Evolutionary conservation across 768 basidiomycete species (phyloP), one percentile per base, ranked within the genome.

Genomic region (Aureoboletus auriporus): DNA sequence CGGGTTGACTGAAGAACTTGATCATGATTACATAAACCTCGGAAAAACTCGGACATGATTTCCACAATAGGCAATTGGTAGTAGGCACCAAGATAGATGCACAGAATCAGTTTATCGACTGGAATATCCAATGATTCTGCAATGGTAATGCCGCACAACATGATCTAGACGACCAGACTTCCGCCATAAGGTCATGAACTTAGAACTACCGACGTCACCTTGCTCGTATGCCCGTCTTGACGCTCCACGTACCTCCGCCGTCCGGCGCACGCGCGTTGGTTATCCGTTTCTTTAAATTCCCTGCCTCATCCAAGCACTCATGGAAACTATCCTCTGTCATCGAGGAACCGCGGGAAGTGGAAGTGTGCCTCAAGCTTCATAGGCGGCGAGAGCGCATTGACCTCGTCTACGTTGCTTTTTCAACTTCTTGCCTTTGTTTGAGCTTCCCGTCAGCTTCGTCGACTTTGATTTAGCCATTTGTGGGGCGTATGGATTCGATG

Each of bases 171-270:
- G n/a, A n/a, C n/a, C n/a, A n/a, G n/a, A n/a, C n/a, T n/a, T n/a
- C n/a, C n/a, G n/a, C n/a, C n/a, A n/a, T n/a, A n/a, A n/a, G n/a
- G n/a, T n/a, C n/a, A n/a, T n/a, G n/a, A n/a, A n/a, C n/a, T n/a
- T n/a, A n/a, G n/a, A n/a, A n/a, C n/a, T n/a, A n/a, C n/a, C n/a
- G n/a, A n/a, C n/a, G n/a, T n/a, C n/a, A n/a, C n/a, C n/a, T n/a
- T n/a, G n/a, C n/a, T n/a, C n/a, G n/a, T n/a, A n/a, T n/a, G n/a
- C n/a, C 74, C 10, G 84, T 89, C 59, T 80, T 84, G 28, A 91
- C 86, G n/a, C 89, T 91, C 70, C 89, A 85, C 52, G 89, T 91
- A 56, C 88, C 72, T 34, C 89, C 89, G 3, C 89, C 88, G 65
- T 90, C 86, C 49, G 86, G 74, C 41, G 83, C 89, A 36, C 84